phyloP scores from a whole-genome alignment of 116 monocot species.

The Posidonia oceanica region DNA sequence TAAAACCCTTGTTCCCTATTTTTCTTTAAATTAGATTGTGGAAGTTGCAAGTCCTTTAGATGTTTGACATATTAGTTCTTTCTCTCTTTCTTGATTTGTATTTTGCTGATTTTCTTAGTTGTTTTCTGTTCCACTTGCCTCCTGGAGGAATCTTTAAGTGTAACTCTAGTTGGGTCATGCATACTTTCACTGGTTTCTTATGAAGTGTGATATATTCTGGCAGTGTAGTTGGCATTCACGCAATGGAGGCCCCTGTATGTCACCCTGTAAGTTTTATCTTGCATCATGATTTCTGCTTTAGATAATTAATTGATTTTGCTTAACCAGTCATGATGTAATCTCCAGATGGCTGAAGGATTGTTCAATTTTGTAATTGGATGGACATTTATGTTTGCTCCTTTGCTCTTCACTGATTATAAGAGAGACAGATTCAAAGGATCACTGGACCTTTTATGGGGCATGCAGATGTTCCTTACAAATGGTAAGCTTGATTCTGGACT shows the following conservation, averaged over 20 bases:
- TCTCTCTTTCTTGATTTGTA: too few relatives aligned
- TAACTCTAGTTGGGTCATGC: not conserved
- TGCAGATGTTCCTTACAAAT: constrained; percentile 95
- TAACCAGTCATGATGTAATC: not conserved
- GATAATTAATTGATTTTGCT: not conserved
- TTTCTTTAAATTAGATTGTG: too few relatives aligned
- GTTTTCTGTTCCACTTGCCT: too few relatives aligned
- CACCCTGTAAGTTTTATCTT: constrained; percentile 59
- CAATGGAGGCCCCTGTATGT: constrained; percentile 64
- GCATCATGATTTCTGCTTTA: not conserved
- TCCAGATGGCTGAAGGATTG: constrained; percentile 66
- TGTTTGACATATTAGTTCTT: too few relatives aligned
- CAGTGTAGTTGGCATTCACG: constrained; percentile 79
- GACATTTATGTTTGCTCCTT: constrained; percentile 81
- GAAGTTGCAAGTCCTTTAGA: too few relatives aligned
- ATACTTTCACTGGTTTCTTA: not conserved
- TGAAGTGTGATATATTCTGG: constrained; percentile 11
- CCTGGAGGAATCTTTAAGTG: too few relatives aligned
- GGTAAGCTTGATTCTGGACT: constrained; percentile 19
- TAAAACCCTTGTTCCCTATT: too few relatives aligned
- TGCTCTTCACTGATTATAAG: constrained; percentile 59
- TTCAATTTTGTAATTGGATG: constrained; percentile 91
- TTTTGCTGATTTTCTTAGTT: too few relatives aligned
- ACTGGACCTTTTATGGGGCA: constrained; percentile 71
- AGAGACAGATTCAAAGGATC: constrained; percentile 70